Evolutionary conservation across 2,329 filamentous ascomycete species (phyloP).

Genomic region (Magnaporthiopsis incrustans): DNA sequence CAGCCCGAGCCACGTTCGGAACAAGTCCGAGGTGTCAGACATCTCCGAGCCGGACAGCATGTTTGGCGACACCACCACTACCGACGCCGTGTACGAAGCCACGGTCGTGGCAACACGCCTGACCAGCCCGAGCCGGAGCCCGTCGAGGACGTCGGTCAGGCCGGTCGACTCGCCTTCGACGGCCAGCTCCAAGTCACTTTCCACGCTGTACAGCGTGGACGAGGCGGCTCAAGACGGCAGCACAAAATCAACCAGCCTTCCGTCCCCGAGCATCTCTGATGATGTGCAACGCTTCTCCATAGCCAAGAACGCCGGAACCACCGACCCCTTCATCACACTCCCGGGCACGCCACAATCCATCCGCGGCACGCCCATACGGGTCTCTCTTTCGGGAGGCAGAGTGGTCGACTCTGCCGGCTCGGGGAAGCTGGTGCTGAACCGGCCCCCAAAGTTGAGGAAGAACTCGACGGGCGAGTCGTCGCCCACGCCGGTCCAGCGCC

Average conservation of each 20-base stretch:
- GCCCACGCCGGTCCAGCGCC: not conserved
- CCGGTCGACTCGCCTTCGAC: slow-evolving; percentile 29
- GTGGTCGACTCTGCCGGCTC: not conserved
- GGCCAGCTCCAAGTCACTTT: slow-evolving; percentile 43
- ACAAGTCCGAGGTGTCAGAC: slow-evolving; percentile 24
- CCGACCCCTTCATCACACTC: not conserved
- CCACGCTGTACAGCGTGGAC: slow-evolving; percentile 48
- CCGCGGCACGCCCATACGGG: not conserved
- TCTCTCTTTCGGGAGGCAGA: not conserved
- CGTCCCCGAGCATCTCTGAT: not conserved
- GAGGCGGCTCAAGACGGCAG: slow-evolving; percentile 31
- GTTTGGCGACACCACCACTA: slow-evolving; percentile 18
- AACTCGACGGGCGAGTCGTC: not conserved
- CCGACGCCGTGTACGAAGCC: not conserved
- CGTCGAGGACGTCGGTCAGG: slow-evolving; percentile 6
- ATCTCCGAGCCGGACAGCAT: slow-evolving; percentile 34
- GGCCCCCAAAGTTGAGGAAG: not conserved
- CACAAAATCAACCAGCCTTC: slow-evolving; percentile 4
- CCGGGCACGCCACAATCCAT: not conserved
- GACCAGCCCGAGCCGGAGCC: slow-evolving; percentile 34
- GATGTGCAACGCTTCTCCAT: not conserved
- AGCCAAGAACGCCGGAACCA: not conserved
- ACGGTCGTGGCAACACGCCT: slow-evolving; percentile 11
- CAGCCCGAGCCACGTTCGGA: slow-evolving; percentile 18
- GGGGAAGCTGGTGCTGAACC: slow-evolving; percentile 1